Conservation (phyloP, 1,139 yeast species). For the Ogataea hybrid region DNA sequence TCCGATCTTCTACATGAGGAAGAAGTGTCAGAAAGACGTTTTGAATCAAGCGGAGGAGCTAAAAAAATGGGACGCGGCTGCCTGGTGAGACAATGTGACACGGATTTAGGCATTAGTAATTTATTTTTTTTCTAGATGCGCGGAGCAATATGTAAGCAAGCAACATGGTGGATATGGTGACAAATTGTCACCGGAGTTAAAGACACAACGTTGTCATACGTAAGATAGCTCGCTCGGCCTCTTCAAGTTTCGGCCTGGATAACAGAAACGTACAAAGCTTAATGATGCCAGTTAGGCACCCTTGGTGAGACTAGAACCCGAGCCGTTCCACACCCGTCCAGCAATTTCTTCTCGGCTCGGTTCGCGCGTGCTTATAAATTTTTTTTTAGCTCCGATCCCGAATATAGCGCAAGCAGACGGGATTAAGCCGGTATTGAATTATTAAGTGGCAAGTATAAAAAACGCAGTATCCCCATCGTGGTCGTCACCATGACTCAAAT, state of each 20-base stretch:
- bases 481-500: background rate
- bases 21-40: constrained; percentile 88
- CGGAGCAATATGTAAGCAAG: constrained; percentile 1
- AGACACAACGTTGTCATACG: background rate
- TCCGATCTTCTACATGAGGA: constrained; percentile 97
- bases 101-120: background rate
- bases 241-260: no score
- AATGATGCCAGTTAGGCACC: no score
- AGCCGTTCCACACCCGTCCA: background rate
- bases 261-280: no score
- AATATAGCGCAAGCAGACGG: constrained; percentile 2
- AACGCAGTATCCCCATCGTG: background rate
- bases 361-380: background rate
- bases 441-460: background rate
- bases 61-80: constrained; percentile 65
- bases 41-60: constrained; percentile 66
- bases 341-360: background rate
- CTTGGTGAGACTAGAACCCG: background rate
- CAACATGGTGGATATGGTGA: background rate
- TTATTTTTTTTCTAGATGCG: background rate
- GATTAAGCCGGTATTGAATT: background rate
- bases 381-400: constrained; percentile 7
- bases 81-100: constrained; percentile 41
- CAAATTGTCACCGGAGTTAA: background rate
- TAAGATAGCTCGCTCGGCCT: no score